A percentile compares a stretch with the other conserved stretches of the same genome.
Evolutionary conservation across 2,329 filamentous ascomycete genomes (phyloP).

Genomic region (Xylariales sp.): DNA sequence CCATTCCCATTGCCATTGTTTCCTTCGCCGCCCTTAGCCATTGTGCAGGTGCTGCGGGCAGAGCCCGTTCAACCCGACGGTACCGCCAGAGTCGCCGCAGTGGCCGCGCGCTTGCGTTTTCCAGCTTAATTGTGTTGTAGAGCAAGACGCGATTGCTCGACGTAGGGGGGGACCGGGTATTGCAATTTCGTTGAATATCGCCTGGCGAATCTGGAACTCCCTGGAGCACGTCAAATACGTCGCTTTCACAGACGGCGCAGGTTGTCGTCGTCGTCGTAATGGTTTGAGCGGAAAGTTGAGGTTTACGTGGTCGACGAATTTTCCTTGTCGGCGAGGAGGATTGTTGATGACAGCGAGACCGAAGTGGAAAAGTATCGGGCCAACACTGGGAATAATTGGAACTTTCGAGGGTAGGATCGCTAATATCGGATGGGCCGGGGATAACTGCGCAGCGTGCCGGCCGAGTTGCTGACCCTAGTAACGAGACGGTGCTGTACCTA

Average conservation of each 20-base stretch:
- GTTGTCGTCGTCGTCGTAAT: neutral
- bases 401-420: constrained; percentile 10
- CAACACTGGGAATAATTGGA: constrained; percentile 1
- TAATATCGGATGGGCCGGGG: constrained; percentile 14
- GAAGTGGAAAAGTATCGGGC: constrained; percentile 7
- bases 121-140: too few relatives aligned
- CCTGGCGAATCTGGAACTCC: neutral
- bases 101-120: constrained; percentile 17
- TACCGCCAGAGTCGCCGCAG: constrained; percentile 36
- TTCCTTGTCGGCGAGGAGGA: neutral
- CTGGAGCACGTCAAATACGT: neutral
- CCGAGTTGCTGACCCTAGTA: neutral
- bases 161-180: too few relatives aligned
- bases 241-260: neutral
- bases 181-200: neutral
- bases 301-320: too few relatives aligned
- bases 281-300: too few relatives aligned
- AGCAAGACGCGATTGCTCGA: too few relatives aligned
- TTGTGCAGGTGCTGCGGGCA: constrained; percentile 33
- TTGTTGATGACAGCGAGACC: constrained; percentile 10
- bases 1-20: constrained; percentile 17
- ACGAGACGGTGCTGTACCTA: too few relatives aligned
- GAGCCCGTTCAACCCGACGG: constrained; percentile 37
- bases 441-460: constrained; percentile 6
- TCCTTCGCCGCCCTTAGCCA: constrained; percentile 29